Conservation (phyloP, 352 stramenopile genomes). For the Globisporangium camurandrum region DNA sequence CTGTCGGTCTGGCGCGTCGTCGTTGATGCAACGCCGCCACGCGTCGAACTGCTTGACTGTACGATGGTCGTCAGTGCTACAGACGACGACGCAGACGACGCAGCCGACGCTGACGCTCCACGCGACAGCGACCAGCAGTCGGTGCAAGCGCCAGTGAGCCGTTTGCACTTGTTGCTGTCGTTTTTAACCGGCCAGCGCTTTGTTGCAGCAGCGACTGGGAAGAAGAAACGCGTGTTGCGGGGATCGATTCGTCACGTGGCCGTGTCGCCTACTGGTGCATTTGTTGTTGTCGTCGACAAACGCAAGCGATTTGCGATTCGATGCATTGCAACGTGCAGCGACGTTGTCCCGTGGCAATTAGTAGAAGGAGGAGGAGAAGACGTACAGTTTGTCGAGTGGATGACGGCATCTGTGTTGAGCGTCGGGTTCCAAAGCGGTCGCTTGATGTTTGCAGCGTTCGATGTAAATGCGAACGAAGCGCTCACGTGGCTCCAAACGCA, state of each 20-base stretch:
- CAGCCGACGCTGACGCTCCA: background rate
- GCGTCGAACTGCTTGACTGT: slow-evolving; percentile 53
- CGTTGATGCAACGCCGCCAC: slow-evolving; percentile 19
- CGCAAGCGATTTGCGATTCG: slow-evolving; percentile 37
- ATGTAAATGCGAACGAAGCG: background rate
- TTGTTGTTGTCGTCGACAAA: slow-evolving; percentile 47
- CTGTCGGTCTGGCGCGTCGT: slow-evolving; percentile 57
- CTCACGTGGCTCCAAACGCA: slow-evolving; percentile 5
- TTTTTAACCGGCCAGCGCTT: too few relatives aligned
- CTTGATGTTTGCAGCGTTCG: slow-evolving; percentile 8
- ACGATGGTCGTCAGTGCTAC: slow-evolving; percentile 41
- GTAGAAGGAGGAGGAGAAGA: slow-evolving; percentile 5
- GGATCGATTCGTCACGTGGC: slow-evolving; percentile 37
- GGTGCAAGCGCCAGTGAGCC: background rate
- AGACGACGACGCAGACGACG: slow-evolving; percentile 1
- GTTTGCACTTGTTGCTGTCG: background rate
- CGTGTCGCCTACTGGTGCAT: slow-evolving; percentile 37
- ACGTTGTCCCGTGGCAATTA: slow-evolving; percentile 47
- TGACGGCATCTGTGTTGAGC: background rate
- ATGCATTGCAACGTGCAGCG: slow-evolving; percentile 53
- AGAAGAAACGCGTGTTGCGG: slow-evolving; percentile 10
- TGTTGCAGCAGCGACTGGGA: too few relatives aligned
- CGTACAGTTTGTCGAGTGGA: slow-evolving; percentile 4
- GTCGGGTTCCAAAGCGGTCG: slow-evolving; percentile 5
- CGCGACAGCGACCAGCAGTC: background rate